Evolutionary conservation across 2,329 filamentous ascomycete species (phyloP).

Genomic region (Phaeosphaeria sp.): DNA sequence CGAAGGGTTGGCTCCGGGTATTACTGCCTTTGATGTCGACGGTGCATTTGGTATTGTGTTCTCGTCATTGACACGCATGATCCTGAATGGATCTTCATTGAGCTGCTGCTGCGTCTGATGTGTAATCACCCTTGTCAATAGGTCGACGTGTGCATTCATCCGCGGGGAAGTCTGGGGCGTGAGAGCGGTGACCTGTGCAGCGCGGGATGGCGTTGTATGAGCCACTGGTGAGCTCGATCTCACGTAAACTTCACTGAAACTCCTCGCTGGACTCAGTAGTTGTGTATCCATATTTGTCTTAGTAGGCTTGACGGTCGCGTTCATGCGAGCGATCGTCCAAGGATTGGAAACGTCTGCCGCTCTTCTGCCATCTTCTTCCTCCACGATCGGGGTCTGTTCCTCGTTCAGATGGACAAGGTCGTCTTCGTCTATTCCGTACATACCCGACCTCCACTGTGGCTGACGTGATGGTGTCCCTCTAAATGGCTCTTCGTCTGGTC

Average conservation of each 20-base stretch:
- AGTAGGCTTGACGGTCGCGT: constrained; percentile 36
- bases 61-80: neutral
- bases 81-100: neutral
- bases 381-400: constrained; percentile 15
- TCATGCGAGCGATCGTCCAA: constrained; percentile 59
- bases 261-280: constrained; percentile 35
- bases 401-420: constrained; percentile 36
- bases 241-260: neutral
- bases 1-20: neutral
- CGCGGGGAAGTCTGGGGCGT: constrained; percentile 26
- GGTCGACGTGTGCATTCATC: neutral
- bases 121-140: neutral
- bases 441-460: constrained; percentile 44
- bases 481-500: neutral
- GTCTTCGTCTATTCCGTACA: constrained; percentile 49
- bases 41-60: neutral
- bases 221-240: constrained; percentile 16
- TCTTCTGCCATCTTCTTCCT: constrained; percentile 37
- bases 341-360: constrained; percentile 53
- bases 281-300: constrained; percentile 21
- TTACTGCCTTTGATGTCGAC: neutral
- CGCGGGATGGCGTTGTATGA: constrained; percentile 2
- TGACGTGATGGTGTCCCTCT: neutral
- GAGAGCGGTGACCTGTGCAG: constrained; percentile 9
- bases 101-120: neutral